A percentile compares a stretch with the other conserved stretches of the same genome.
phyloP scores from a whole-genome alignment of 192 early-diverging fungal genomes.

The Nowakowskiella sp. region DNA sequence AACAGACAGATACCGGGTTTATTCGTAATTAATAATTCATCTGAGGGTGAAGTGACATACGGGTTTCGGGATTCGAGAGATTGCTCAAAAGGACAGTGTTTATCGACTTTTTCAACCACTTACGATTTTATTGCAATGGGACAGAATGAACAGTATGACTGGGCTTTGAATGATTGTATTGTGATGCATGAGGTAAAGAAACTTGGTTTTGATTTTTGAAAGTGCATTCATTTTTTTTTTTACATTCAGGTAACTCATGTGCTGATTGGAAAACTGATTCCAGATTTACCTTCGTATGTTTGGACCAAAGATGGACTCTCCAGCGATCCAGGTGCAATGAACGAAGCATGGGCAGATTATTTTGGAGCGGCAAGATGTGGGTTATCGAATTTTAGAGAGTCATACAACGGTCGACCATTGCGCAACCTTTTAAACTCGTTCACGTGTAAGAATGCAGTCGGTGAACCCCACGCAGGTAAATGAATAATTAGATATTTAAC shows the following conservation, averaged over 20 bases:
- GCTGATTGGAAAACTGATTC: slow-evolving; percentile 9
- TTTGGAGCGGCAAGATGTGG: slow-evolving; percentile 28
- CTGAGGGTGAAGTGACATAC: not conserved
- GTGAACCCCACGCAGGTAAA: slow-evolving; percentile 17
- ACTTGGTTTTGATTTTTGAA: not conserved
- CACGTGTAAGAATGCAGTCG: slow-evolving; percentile 15
- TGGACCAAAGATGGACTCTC: slow-evolving; percentile 12
- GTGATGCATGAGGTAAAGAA: slow-evolving; percentile 12
- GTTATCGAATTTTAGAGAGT: slow-evolving; percentile 29
- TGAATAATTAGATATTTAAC: too few relatives aligned
- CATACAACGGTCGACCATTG: slow-evolving; percentile 20
- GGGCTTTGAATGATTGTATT: slow-evolving; percentile 10
- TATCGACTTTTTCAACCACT: not conserved
- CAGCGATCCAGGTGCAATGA: slow-evolving; percentile 18
- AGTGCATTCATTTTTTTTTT: slow-evolving; percentile 5
- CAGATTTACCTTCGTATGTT: slow-evolving; percentile 21
- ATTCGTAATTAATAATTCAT: not conserved
- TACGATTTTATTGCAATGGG: slow-evolving; percentile 19
- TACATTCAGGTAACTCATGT: slow-evolving; percentile 21
- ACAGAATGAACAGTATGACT: slow-evolving; percentile 16
- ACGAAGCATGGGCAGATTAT: slow-evolving; percentile 26
- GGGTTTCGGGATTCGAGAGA: slow-evolving; percentile 1
- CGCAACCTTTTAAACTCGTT: slow-evolving; percentile 51
- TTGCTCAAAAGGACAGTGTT: slow-evolving; percentile 10
- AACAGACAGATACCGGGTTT: slow-evolving; percentile 2